Evolutionary conservation across 352 stramenopile genomes (phyloP).

Genomic region (Peronospora belbahrii): DNA sequence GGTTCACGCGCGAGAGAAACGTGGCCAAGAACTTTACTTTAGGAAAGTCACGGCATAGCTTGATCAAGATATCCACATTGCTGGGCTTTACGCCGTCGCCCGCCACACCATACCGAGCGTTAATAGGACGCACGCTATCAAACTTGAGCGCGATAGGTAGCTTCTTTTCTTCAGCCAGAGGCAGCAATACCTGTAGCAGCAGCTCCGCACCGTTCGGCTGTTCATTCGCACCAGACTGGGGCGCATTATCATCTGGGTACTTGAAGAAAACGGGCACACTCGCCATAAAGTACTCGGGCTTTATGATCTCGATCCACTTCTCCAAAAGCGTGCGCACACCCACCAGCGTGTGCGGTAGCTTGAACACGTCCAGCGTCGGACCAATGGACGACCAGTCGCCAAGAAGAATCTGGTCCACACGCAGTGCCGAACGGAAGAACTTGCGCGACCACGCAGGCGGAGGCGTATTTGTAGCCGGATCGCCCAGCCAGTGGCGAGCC

Average conservation of each 20-base stretch:
- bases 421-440: slow-evolving; percentile 85
- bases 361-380: slow-evolving; percentile 41
- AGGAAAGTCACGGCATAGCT: slow-evolving; percentile 82
- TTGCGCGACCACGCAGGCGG: slow-evolving; percentile 45
- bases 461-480: slow-evolving; percentile 30
- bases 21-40: slow-evolving; percentile 92
- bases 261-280: slow-evolving; percentile 89
- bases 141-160: slow-evolving; percentile 92
- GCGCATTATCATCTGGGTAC: slow-evolving; percentile 33
- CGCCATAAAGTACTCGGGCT: slow-evolving; percentile 92
- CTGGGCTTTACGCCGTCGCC: slow-evolving; percentile 89
- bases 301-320: slow-evolving; percentile 89
- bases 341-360: slow-evolving; percentile 60
- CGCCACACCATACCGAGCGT: slow-evolving; percentile 66
- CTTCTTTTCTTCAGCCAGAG: slow-evolving; percentile 79
- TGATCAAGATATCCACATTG: slow-evolving; percentile 79
- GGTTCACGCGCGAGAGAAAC: slow-evolving; percentile 89
- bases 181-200: slow-evolving; percentile 85
- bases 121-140: slow-evolving; percentile 85
- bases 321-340: slow-evolving; percentile 76
- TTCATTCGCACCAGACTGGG: slow-evolving; percentile 8
- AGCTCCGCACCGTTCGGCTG: slow-evolving; percentile 49
- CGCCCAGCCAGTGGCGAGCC: slow-evolving; percentile 44
- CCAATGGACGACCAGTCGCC: slow-evolving; percentile 79
- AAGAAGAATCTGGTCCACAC: slow-evolving; percentile 87